Evolutionary conservation across 2,329 filamentous ascomycete species (phyloP), one percentile per base, ranked within the genome.

Genomic region (Xylaria sp.): DNA sequence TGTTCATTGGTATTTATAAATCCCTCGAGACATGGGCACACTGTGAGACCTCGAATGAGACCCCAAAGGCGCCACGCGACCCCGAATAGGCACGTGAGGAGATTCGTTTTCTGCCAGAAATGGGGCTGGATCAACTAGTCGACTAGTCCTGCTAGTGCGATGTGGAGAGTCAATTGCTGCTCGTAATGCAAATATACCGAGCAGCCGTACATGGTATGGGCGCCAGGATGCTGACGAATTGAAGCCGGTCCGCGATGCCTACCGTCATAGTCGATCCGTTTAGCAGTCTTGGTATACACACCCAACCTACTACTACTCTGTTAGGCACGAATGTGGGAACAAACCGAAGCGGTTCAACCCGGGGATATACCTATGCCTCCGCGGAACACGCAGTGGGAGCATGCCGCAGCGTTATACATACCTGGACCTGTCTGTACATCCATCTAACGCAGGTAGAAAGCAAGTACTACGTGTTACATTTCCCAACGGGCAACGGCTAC

Each of bases 301-400:
- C 24, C 24, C 9, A 5, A 9, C 8, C 16, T 4, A 13, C 4
- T 34, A 34, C 6, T 26, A 56, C 56, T 47, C 54, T 29, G 40
- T 48, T 37, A 60, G 54, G 50, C 37, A 59, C 46, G 20, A 52
- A 42, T 18, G 39, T 17, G 17, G 44, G 18, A 22, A 37, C 26
- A 38, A 45, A 41, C n/a, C 22, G 39, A 17, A 24, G 18, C 21
- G 41, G 7, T 13, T 34, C 29, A 13, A 34, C 29, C 29, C n/a
- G n/a, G n/a, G n/a, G n/a, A n/a, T 34, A 3, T 34, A 13, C 29
- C 24, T 34, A 34, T 34, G 5, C 29, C 29, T 34, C 29, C 6
- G 16, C 29, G 29, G 29, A 34, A 34, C 3, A 7, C 29, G 29
- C 29, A 34, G 16, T 13, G 11, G 9, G 29, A 11, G 29, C 29